Percentiles rank a stretch among this genome's conserved stretches.
phyloP scores from a whole-genome alignment of 2,329 filamentous ascomycete genomes.

The Curvularia sp. region DNA sequence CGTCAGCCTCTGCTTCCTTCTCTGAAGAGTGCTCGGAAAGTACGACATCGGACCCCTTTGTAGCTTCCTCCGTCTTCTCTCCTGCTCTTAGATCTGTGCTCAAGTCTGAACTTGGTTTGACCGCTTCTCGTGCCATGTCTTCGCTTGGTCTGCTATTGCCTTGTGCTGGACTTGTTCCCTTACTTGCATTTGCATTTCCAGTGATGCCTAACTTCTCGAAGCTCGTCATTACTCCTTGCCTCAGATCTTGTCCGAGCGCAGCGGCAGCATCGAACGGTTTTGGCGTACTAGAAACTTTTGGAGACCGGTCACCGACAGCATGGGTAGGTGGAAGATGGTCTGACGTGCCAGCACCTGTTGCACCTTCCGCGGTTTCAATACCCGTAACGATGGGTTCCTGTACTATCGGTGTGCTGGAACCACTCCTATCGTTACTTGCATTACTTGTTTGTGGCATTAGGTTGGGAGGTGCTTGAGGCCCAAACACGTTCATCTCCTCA shows the following conservation, averaged over 20 bases:
- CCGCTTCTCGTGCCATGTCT: constrained; percentile 19
- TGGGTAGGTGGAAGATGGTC: constrained; percentile 35
- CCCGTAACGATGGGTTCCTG: constrained; percentile 48
- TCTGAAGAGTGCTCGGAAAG: not conserved
- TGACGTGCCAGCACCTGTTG: constrained; percentile 43
- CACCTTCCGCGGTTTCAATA: constrained; percentile 43
- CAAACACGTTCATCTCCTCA: constrained; percentile 84
- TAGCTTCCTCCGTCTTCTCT: not conserved
- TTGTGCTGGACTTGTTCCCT: constrained; percentile 27
- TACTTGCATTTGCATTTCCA: constrained; percentile 14
- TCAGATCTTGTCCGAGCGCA: constrained; percentile 39
- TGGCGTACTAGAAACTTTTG: constrained; percentile 14
- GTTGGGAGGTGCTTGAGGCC: constrained; percentile 34
- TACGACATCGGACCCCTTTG: not conserved
- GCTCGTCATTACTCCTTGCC: constrained; percentile 41
- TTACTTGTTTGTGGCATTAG: constrained; percentile 42
- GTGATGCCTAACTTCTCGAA: constrained; percentile 43
- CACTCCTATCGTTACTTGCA: constrained; percentile 33
- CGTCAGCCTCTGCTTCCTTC: not conserved
- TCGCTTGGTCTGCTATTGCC: constrained; percentile 21
- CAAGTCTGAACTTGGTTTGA: constrained; percentile 20
- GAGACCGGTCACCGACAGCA: constrained; percentile 24
- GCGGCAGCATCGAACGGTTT: constrained; percentile 40
- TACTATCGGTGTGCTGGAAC: constrained; percentile 36
- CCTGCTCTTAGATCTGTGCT: not conserved